Percentiles rank a stretch among this genome's conserved stretches.
phyloP scores from a whole-genome alignment of 768 basidiomycete genomes.

The Russula virescens region DNA sequence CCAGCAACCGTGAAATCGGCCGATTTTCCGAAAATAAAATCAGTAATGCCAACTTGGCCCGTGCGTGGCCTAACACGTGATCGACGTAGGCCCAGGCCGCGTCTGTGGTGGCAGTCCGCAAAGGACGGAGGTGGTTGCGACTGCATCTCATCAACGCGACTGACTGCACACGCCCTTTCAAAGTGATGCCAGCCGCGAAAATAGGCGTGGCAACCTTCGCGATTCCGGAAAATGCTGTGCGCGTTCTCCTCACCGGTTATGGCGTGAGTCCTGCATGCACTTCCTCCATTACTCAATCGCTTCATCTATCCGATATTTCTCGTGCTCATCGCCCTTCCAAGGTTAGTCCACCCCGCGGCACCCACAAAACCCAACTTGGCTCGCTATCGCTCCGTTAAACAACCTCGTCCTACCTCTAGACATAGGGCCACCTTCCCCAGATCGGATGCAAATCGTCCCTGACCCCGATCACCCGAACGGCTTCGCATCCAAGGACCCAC shows the following conservation, averaged over 20 bases:
- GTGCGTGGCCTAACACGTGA: conserved; percentile 14
- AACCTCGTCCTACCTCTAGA: conserved; percentile 40
- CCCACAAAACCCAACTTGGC: conserved; percentile 61
- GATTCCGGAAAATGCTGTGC: conserved; percentile 30
- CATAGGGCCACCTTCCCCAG: conserved; percentile 23
- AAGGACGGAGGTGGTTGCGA: neutral
- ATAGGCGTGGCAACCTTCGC: neutral
- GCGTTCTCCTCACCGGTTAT: conserved; percentile 46
- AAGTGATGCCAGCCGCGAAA: conserved; percentile 13
- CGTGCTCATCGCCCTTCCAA: conserved; percentile 21
- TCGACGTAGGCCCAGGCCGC: neutral
- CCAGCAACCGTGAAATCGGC: too few species aligned
- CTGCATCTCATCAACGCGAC: neutral
- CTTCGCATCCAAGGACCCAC: conserved; percentile 12
- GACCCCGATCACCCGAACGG: conserved; percentile 22
- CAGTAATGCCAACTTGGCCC: neutral
- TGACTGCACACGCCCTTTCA: neutral
- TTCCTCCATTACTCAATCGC: neutral
- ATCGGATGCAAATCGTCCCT: conserved; percentile 22
- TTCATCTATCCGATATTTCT: neutral
- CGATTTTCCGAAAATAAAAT: too few species aligned
- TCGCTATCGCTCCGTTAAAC: conserved; percentile 59
- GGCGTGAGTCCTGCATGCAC: conserved; percentile 38
- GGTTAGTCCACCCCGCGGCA: conserved; percentile 27
- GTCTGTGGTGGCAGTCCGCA: neutral